These are phyloP conservation scores for Calycina herbarum DNA, from an alignment of 2,329 filamentous ascomycete species.

Conservation along the genomic window DNA sequence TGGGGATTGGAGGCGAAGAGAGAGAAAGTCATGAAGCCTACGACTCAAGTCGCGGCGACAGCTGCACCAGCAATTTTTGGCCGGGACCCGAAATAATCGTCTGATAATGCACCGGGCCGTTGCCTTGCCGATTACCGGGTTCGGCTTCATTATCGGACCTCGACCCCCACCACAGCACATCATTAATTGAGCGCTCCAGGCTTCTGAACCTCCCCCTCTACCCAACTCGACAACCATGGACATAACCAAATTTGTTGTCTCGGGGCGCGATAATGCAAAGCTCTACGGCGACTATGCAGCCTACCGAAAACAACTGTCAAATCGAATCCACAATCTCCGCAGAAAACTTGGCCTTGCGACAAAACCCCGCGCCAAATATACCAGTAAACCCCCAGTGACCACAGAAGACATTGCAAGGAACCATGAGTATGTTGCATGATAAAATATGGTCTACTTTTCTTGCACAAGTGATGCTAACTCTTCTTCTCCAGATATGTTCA, in stretches of 20 bases:
- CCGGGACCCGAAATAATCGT: constrained; percentile 3
- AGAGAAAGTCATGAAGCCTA: constrained; percentile 6
- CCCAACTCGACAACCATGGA: constrained; percentile 62
- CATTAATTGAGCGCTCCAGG: constrained; percentile 1
- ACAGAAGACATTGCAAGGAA: constrained; percentile 73
- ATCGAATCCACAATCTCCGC: constrained; percentile 78
- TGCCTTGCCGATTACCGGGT: not conserved
- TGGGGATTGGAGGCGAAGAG: not conserved
- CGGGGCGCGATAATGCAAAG: constrained; percentile 78
- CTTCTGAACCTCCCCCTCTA: not conserved
- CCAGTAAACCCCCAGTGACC: constrained; percentile 67
- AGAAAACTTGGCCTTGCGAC: constrained; percentile 84
- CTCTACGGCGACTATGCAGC: constrained; percentile 85
- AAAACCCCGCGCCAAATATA: constrained; percentile 83
- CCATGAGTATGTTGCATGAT: constrained; percentile 64
- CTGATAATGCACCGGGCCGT: not conserved
- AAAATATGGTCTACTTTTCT: not conserved
- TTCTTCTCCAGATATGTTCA: constrained; percentile 61
- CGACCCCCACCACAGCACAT: not conserved
- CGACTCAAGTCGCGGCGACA: not conserved
- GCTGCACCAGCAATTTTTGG: not conserved
- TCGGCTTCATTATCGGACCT: not conserved
- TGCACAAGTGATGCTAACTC: constrained; percentile 18
- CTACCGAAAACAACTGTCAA: constrained; percentile 77
- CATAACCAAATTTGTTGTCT: constrained; percentile 81